Base-by-base conservation (phyloP, 306 rosid genomes). In the Arachis stenosperma region DNA sequence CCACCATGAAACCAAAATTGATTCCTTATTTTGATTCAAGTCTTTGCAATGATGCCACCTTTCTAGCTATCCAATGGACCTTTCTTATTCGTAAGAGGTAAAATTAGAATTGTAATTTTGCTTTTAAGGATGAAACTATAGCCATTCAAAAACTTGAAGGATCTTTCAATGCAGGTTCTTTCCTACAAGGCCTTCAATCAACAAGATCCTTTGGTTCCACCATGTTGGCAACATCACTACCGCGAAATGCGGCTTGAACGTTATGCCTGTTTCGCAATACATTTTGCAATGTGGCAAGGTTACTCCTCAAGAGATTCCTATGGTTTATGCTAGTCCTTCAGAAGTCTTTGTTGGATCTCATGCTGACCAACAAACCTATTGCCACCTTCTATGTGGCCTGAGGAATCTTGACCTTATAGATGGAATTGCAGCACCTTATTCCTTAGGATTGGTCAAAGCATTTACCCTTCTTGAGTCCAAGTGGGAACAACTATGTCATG, bases 301-400 rank as follows among this genome's bases (percentile, higher is more conserved):
- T 6, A 67, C 78, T 52, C 61, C 89, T 76, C 79, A 73, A 74
- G 67, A 70, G 62, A 55, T 85, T 17, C 61, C 67, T 41, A 41
- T 33, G 37, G 37, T 46, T 14, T 60, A 27, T 67, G 79, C 87
- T 10, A 90, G 96, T 79, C 92, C 92, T 48, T 67, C n/a, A 36
- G 82, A 86, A 82, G 88, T 90, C 40, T 57, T 86, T 72, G 64
- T 84, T 37, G 96, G 85, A 53, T 78, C 88, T 13, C 77, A 90
- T 79, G 83, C 81, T 29, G 85, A 90, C 61, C 85, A 90, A 41
- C 92, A 86, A 79, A 82, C 82, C 88, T 88, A 90, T 74, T 90
- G 90, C 55, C 96, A 88, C 70, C 85, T 86, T 76, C 84, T 87
- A 1, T 87, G 96, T 69, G 87, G 90, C 61, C 88, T 87, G n/a